Conservation (phyloP, 2,329 filamentous ascomycete genomes). For the Chrysoporthe deuterocubensis region DNA sequence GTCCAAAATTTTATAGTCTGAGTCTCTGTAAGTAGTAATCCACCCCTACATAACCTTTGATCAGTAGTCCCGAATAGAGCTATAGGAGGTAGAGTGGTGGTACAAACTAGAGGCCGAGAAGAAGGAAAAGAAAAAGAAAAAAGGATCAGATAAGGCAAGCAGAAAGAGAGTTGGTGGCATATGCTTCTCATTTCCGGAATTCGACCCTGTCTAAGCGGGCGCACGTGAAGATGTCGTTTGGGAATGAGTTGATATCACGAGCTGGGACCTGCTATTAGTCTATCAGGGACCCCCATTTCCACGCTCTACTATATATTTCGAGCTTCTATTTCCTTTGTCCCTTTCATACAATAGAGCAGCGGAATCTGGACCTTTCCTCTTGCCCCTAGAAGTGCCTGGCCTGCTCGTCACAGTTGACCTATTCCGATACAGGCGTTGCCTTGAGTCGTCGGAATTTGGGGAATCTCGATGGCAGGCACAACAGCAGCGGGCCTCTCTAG, state of each 20-base stretch:
- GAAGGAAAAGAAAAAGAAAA: conserved; percentile 25
- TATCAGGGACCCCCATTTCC: too few relatives aligned
- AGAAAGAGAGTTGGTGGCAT: not conserved
- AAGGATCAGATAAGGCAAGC: conserved; percentile 4
- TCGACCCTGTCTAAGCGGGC: not conserved
- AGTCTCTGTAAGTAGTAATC: conserved; percentile 16
- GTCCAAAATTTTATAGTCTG: conserved; percentile 24
- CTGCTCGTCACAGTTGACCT: too few relatives aligned
- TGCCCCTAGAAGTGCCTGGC: too few relatives aligned
- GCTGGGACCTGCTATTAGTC: too few relatives aligned
- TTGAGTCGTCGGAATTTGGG: not conserved
- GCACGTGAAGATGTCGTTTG: not conserved
- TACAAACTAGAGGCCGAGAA: conserved; percentile 18
- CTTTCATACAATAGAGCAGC: too few relatives aligned
- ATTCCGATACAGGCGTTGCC: not conserved
- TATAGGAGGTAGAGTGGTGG: conserved; percentile 28
- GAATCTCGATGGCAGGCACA: too few relatives aligned
- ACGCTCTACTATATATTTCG: too few relatives aligned
- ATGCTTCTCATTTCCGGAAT: not conserved
- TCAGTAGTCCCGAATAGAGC: not conserved
- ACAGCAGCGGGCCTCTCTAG: not conserved
- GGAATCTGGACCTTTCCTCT: too few relatives aligned
- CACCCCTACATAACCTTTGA: not conserved
- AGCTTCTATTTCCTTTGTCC: too few relatives aligned
- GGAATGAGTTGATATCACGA: too few relatives aligned